Base-by-base conservation (phyloP, 306 rosid genomes). In the Urtica urens region DNA sequence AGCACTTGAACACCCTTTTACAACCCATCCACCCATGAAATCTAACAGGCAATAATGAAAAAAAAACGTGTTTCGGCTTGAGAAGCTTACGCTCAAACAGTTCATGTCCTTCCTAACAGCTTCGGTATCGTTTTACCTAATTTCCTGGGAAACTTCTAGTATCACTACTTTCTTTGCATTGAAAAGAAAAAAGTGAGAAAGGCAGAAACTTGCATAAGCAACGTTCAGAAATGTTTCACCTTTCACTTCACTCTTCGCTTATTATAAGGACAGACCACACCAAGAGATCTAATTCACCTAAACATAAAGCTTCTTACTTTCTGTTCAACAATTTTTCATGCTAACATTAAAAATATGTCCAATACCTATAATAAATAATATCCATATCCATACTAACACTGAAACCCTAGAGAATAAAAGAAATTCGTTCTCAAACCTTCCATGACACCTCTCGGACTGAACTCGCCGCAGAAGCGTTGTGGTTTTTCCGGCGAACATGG, bases 401-500 rank as follows among this genome's bases (percentile, higher is more conserved):
- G 48, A 53, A 1, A 24, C 10, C 29, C 31, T 6, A 39, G 11
- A 14, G 53, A 49, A 31, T 10, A 31, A 38, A 23, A 7, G 58
- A 37, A 35, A 13, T 7, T 14, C 44, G 47, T 35, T 39, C 18
- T 1, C 58, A 51, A 50, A 81, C 99, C 94, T 90, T 76, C 94
- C 94, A 47, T 64, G 68, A 60, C 40, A 33, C 50, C 72, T 66
- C 76, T 79, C 85, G 1, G 70, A 75, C 41, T 85, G 92, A 65
- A 90, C 66, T 46, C 84, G 79, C 0, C 75, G 83, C 44, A 90
- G 88, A 53, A 90, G 99, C 1, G 85, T 56, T 44, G 94, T 79
- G 14, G 95, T 75, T 55, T 90, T 85, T 21, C 99, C 95, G 21
- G 95, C 92, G 57, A 85, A 90, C 95, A 90, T 85, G 22, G 99